phyloP scores from a whole-genome alignment of 768 basidiomycete species.

The Psilocybe cubensis region DNA sequence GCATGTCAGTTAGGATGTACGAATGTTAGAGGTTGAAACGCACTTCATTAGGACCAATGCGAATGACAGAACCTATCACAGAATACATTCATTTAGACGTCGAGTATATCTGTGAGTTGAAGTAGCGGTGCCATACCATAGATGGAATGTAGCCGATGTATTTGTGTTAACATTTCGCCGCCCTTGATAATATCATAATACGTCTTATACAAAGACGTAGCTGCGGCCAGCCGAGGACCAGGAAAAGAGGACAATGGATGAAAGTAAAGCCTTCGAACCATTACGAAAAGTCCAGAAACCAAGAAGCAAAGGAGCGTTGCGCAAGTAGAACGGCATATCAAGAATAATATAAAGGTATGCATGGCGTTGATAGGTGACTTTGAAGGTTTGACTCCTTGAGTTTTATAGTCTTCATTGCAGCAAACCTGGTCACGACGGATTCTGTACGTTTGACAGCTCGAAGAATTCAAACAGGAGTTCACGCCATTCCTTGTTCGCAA shows the following conservation, averaged over 20 bases:
- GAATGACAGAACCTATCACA: conserved; percentile 37
- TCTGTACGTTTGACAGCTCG: conserved; percentile 17
- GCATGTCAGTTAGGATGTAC: background rate
- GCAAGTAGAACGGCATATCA: conserved; percentile 5
- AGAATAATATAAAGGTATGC: conserved; percentile 8
- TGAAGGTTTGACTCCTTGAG: background rate
- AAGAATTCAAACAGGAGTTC: background rate
- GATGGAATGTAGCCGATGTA: conserved; percentile 32
- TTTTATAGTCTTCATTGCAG: conserved; percentile 8
- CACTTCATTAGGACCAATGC: conserved; percentile 44
- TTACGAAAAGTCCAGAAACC: conserved; percentile 12
- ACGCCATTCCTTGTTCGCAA: conserved; percentile 9
- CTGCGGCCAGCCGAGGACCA: conserved; percentile 37
- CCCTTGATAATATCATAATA: conserved; percentile 38
- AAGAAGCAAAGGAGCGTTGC: conserved; percentile 3
- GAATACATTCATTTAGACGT: background rate
- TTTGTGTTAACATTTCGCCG: conserved; percentile 34
- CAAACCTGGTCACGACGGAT: background rate
- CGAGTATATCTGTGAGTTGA: background rate
- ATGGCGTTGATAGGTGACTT: conserved; percentile 2
- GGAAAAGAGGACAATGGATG: conserved; percentile 38
- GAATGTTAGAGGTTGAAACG: background rate
- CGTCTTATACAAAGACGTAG: conserved; percentile 33
- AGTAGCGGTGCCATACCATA: conserved; percentile 29
- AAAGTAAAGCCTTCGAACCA: conserved; percentile 30